Percentiles rank a stretch among this genome's conserved stretches.
phyloP scores from a whole-genome alignment of 208 protist genomes.

The Lotmaria passim region DNA sequence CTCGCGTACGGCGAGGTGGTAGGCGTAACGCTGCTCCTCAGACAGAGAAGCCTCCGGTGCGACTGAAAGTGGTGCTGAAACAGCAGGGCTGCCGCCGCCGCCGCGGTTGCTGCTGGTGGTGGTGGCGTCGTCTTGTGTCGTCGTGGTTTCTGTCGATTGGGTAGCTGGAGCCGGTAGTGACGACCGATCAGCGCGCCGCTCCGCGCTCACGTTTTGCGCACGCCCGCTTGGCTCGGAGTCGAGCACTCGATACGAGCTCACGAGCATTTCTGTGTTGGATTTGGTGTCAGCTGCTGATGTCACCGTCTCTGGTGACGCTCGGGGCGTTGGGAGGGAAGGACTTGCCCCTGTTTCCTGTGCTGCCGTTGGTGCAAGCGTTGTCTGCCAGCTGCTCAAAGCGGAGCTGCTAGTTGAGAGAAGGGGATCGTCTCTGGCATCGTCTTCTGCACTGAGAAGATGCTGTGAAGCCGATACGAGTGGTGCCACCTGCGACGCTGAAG shows the following conservation, averaged over 20 bases:
- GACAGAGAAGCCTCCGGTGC: no score
- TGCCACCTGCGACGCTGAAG: neutral
- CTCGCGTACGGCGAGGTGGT: conserved; percentile 50
- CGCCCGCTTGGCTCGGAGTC: conserved; percentile 21
- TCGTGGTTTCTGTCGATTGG: neutral
- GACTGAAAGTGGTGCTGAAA: no score
- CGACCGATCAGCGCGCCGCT: neutral
- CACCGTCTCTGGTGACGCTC: no score
- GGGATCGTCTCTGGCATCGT: neutral
- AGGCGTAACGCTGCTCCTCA: conserved; percentile 61
- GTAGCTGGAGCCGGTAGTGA: neutral
- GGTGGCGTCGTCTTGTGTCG: neutral
- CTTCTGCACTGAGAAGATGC: neutral
- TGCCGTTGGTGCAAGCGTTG: neutral
- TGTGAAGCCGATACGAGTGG: neutral
- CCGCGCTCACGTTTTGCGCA: neutral
- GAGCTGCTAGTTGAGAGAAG: conserved; percentile 3
- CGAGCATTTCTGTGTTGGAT: neutral
- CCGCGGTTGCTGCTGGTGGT: no score
- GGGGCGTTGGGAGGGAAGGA: neutral
- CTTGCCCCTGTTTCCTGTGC: neutral
- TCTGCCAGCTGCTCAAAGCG: neutral
- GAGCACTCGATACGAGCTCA: conserved; percentile 1
- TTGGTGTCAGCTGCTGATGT: no score
- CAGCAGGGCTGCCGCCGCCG: no score